Evolutionary conservation across 1,139 yeast species (phyloP).

Genomic region (Candida sanyaensis): DNA sequence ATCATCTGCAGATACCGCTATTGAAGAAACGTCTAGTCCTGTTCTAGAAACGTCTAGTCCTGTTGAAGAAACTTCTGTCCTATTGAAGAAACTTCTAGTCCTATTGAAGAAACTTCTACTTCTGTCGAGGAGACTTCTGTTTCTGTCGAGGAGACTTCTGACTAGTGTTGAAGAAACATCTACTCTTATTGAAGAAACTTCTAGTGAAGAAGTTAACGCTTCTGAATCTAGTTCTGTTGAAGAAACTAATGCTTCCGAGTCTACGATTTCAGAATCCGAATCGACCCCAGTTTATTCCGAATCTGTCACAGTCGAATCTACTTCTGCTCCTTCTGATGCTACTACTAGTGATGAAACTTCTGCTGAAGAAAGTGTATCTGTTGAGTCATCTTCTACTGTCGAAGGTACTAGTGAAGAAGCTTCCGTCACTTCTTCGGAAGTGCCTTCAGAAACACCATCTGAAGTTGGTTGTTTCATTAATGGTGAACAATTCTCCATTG

Average conservation of each 20-base stretch:
- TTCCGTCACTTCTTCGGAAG: background rate
- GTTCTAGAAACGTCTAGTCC: background rate
- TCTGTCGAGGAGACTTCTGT: no score
- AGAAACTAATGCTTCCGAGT: background rate
- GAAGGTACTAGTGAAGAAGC: background rate
- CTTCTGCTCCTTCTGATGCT: background rate
- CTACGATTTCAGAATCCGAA: background rate
- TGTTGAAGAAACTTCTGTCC: background rate
- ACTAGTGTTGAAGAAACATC: background rate
- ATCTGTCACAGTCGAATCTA: background rate
- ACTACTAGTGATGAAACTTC: slow-evolving; percentile 4
- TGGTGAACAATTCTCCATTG: slow-evolving; percentile 34
- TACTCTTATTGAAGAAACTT: slow-evolving; percentile 5
- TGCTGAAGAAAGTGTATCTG: background rate
- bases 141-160: background rate
- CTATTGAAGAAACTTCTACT: slow-evolving; percentile 11
- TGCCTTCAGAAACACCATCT: background rate
- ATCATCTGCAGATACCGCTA: background rate
- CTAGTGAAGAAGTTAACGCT: slow-evolving; percentile 25
- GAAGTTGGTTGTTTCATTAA: slow-evolving; percentile 40
- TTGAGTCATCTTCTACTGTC: background rate
- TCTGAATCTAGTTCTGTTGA: slow-evolving; percentile 6
- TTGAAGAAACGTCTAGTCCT: slow-evolving; percentile 4
- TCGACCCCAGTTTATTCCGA: background rate
- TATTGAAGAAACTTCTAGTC: slow-evolving; percentile 11